Percentiles rank a stretch among this genome's conserved stretches.
Conservation (phyloP, 2,329 filamentous ascomycete genomes). For the Neofusicoccum umdonicola region DNA sequence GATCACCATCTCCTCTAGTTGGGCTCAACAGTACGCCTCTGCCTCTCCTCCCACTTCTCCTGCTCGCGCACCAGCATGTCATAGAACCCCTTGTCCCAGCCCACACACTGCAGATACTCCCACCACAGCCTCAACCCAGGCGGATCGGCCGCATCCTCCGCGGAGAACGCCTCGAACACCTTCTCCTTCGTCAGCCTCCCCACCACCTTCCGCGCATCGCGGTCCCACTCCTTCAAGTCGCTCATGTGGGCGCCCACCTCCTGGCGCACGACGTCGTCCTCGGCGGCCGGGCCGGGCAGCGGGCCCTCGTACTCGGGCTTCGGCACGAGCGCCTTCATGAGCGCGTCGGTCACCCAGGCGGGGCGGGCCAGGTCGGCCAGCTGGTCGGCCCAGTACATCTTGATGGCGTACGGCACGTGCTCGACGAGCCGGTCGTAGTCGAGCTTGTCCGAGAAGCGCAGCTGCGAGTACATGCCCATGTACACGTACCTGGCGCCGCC, state of each 20-base stretch:
- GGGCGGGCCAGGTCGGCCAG: constrained; percentile 36
- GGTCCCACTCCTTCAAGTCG: constrained; percentile 41
- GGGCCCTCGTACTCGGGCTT: constrained; percentile 41
- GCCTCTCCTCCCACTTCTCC: not conserved
- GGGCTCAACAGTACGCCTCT: not conserved
- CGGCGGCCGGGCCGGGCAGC: constrained; percentile 24
- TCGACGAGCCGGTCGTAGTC: constrained; percentile 42
- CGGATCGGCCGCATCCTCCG: constrained; percentile 39
- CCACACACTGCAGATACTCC: constrained; percentile 48
- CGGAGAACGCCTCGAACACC: constrained; percentile 41
- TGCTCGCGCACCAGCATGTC: constrained; percentile 32
- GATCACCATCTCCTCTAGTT: too few relatives aligned
- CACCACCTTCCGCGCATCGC: constrained; percentile 35
- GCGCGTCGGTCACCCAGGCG: constrained; percentile 41
- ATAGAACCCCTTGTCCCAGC: constrained; percentile 44
- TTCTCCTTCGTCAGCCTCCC: constrained; percentile 35
- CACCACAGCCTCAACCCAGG: constrained; percentile 46
- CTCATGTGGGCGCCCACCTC: constrained; percentile 36
- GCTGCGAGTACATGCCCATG: constrained; percentile 47
- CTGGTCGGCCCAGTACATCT: constrained; percentile 40
- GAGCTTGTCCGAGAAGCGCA: constrained; percentile 44
- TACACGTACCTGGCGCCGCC: constrained; percentile 37
- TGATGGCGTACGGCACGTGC: constrained; percentile 38
- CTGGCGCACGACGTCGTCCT: constrained; percentile 24
- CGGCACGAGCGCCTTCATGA: constrained; percentile 45